These are phyloP conservation scores for Gnomoniopsis sp. DNA, from an alignment of 2,329 filamentous ascomycete genomes.

Conservation along the genomic window DNA sequence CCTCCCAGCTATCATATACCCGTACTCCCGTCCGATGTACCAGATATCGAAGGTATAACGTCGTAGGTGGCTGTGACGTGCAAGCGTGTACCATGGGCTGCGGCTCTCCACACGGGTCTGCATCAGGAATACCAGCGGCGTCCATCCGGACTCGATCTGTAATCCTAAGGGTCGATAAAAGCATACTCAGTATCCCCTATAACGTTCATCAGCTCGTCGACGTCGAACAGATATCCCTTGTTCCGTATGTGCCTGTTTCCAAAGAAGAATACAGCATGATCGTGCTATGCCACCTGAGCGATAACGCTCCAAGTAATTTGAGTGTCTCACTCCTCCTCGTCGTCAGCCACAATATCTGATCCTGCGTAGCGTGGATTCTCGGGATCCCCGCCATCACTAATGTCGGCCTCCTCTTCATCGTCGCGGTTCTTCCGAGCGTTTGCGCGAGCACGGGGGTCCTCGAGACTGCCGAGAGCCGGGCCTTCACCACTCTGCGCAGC, in stretches of 20 bases:
- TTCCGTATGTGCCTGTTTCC: background rate
- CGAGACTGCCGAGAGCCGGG: slow-evolving; percentile 6
- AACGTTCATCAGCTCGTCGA: background rate
- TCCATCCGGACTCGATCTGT: background rate
- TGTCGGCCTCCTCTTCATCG: slow-evolving; percentile 25
- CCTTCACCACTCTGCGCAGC: slow-evolving; percentile 8
- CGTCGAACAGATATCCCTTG: background rate
- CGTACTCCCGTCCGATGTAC: background rate
- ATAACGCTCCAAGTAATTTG: background rate
- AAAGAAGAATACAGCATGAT: background rate
- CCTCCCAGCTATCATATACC: background rate
- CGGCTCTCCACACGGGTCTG: background rate
- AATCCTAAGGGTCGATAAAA: background rate
- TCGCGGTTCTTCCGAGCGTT: slow-evolving; percentile 19
- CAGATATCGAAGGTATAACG: background rate
- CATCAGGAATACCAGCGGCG: background rate
- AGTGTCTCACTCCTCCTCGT: slow-evolving; percentile 52
- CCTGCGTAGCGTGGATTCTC: slow-evolving; percentile 54
- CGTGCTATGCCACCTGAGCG: background rate
- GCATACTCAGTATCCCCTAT: background rate
- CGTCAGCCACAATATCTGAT: slow-evolving; percentile 50
- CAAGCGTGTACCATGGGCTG: background rate
- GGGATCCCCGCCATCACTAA: slow-evolving; percentile 49
- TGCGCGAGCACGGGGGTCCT: background rate
- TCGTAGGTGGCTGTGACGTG: background rate